Evolutionary conservation across 2,329 filamentous ascomycete species (phyloP).

Genomic region (Claviceps sp.): DNA sequence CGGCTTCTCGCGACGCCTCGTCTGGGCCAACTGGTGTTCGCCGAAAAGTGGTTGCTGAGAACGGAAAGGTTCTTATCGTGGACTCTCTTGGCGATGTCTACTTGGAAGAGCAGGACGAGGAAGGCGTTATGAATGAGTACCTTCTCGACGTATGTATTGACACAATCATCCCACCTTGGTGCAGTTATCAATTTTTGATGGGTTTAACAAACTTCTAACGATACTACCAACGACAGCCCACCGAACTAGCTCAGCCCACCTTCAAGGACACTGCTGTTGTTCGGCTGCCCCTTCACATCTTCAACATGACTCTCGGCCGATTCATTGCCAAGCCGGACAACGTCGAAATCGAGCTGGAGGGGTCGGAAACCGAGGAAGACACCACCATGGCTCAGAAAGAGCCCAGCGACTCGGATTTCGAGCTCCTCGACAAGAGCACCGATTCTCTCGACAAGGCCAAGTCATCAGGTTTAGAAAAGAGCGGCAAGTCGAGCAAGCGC

Average conservation of each 20-base stretch:
- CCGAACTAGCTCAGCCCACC: constrained; percentile 66
- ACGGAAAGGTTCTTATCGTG: constrained; percentile 88
- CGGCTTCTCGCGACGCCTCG: constrained; percentile 30
- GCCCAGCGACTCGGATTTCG: constrained; percentile 48
- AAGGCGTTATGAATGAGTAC: constrained; percentile 71
- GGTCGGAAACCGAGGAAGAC: constrained; percentile 29
- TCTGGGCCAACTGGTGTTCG: constrained; percentile 52
- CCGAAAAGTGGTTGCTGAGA: constrained; percentile 83
- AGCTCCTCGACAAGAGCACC: constrained; percentile 48
- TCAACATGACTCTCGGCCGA: constrained; percentile 41
- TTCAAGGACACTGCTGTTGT: constrained; percentile 72
- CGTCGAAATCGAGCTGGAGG: constrained; percentile 23
- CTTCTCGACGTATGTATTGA: constrained; percentile 66
- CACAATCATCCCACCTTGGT: background rate
- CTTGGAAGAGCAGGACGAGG: constrained; percentile 81
- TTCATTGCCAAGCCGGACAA: constrained; percentile 27
- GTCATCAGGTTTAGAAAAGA: constrained; percentile 32
- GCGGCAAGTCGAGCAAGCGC: constrained; percentile 11
- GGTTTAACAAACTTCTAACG: constrained; percentile 9
- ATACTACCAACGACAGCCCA: constrained; percentile 37
- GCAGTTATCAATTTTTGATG: background rate
- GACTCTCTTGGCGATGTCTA: constrained; percentile 88
- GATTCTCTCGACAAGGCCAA: constrained; percentile 40
- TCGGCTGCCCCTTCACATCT: constrained; percentile 64
- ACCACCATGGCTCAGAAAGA: constrained; percentile 38